Percentiles rank a stretch among this genome's conserved stretches.
These are phyloP conservation scores for Collybia mongolica DNA, from an alignment of 768 basidiomycete species.

Conservation along the genomic window DNA sequence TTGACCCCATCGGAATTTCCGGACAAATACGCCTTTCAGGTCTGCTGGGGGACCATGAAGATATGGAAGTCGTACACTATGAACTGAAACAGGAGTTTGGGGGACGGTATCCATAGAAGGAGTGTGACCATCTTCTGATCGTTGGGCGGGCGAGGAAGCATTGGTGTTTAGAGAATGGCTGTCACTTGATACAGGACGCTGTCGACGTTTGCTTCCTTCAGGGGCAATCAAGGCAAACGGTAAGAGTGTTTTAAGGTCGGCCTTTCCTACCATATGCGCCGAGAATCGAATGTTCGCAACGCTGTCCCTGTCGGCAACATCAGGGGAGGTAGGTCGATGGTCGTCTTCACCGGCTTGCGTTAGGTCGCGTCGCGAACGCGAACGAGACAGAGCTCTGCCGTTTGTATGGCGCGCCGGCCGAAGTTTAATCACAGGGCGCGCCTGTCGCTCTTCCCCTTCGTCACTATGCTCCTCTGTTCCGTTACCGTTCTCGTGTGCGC, in stretches of 20 bases:
- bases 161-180: slow-evolving; percentile 21
- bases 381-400: slow-evolving; percentile 51
- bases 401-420: slow-evolving; percentile 47
- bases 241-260: slow-evolving; percentile 55
- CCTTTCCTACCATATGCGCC: slow-evolving; percentile 62
- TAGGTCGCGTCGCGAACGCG: slow-evolving; percentile 72
- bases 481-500: slow-evolving; percentile 22
- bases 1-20: slow-evolving; percentile 87
- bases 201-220: slow-evolving; percentile 46
- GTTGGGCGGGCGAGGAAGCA: slow-evolving; percentile 28
- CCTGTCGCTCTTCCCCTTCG: slow-evolving; percentile 50
- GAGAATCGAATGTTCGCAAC: slow-evolving; percentile 79
- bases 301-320: slow-evolving; percentile 62
- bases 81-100: slow-evolving; percentile 33
- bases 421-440: slow-evolving; percentile 79
- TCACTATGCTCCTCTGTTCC: slow-evolving; percentile 27
- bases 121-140: slow-evolving; percentile 37
- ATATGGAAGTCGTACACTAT: slow-evolving; percentile 37
- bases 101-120: slow-evolving; percentile 24
- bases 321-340: slow-evolving; percentile 56
- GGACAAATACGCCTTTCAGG: slow-evolving; percentile 70
- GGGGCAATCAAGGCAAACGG: slow-evolving; percentile 84
- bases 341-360: slow-evolving; percentile 57
- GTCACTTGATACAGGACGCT: slow-evolving; percentile 31
- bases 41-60: slow-evolving; percentile 60